Base-by-base conservation (phyloP, 345 rosid species). In the Eutrema heterophyllum region DNA sequence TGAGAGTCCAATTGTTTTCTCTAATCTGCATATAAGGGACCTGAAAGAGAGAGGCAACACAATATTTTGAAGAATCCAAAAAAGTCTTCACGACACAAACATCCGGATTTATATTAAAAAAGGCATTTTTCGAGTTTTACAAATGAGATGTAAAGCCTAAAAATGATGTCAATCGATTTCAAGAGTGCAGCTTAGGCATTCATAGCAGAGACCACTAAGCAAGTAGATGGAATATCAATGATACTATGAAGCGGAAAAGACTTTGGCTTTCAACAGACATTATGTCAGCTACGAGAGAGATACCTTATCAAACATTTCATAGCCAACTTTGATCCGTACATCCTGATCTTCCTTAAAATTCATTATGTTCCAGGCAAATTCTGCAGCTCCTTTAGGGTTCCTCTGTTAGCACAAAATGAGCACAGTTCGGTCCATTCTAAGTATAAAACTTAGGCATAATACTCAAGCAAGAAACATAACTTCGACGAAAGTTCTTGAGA, bases 1-100 rank as follows among this genome's bases (percentile, higher is more conserved):
- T 88, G 52, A 94, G 68, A 24, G 96, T 88, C 97, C 96, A 94
- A 67, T 91, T 94, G 72, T 91, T 91, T 77, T 94, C 98, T 79
- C 88, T 87, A 29, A 94, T 79, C 84, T 91, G 97, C 83, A 91
- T 14, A 61, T 94, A 91, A 5, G 97, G 91, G 30, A 89, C 84
- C 98, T 94, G 90, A 64, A 81, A 78, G 50, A 50, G 32, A 59
- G 11, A 54, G 21, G 12, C 26, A 56, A 62, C 57, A 62, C 16
- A 36, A 52, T 27, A 73, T 35, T 43, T 14, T 46, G 2, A 49
- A 57, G 52, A 13, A 56, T 65, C 41, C 40, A 39, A 53, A 6
- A 15, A 6, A n/a, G 6, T 3, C 11, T 4, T 4, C 21, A 24
- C 7, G 16, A 49, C 21, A 24, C 7, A 5, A 49, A 36, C 21